Conservation (phyloP, 805 yeast genomes). For the Starmerella sp. region DNA sequence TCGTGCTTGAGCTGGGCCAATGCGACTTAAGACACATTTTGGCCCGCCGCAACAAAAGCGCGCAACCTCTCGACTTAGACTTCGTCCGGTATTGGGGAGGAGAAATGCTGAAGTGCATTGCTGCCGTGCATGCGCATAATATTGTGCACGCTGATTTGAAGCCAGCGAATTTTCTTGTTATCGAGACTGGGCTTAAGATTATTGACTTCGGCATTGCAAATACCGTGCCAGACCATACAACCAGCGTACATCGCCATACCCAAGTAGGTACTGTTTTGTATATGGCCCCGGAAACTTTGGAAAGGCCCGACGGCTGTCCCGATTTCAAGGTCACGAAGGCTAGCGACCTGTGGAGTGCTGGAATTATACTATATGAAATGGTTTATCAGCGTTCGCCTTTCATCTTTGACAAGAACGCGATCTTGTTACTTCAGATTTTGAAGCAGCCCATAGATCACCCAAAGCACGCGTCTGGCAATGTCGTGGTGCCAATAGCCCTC, state of each 20-base stretch:
- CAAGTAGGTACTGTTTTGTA: slow-evolving; percentile 94
- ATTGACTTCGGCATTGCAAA: slow-evolving; percentile 91
- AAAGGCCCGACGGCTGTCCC: slow-evolving; percentile 18
- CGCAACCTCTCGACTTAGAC: slow-evolving; percentile 44
- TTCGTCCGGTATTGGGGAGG: slow-evolving; percentile 81
- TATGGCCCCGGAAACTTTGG: slow-evolving; percentile 93
- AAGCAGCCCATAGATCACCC: slow-evolving; percentile 66
- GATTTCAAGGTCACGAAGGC: slow-evolving; percentile 79
- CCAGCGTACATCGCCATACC: slow-evolving; percentile 76
- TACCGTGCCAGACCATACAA: slow-evolving; percentile 84
- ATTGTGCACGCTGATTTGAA: slow-evolving; percentile 90
- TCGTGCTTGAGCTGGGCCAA: slow-evolving; percentile 94
- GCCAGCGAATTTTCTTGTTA: slow-evolving; percentile 85
- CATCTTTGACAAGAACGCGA: slow-evolving; percentile 38
- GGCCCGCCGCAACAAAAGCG: slow-evolving; percentile 39
- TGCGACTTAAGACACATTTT: slow-evolving; percentile 77
- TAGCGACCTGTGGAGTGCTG: slow-evolving; percentile 96
- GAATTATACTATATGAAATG: slow-evolving; percentile 92
- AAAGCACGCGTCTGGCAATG: slow-evolving; percentile 47
- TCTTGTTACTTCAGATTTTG: slow-evolving; percentile 40
- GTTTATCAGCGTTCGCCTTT: slow-evolving; percentile 88
- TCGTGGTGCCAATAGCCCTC: slow-evolving; percentile 54
- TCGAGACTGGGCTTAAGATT: slow-evolving; percentile 70
- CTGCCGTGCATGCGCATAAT: slow-evolving; percentile 75
- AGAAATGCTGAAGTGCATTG: slow-evolving; percentile 74